phyloP scores from a whole-genome alignment of 2,329 filamentous ascomycete genomes.

The Verticillium isaacii region DNA sequence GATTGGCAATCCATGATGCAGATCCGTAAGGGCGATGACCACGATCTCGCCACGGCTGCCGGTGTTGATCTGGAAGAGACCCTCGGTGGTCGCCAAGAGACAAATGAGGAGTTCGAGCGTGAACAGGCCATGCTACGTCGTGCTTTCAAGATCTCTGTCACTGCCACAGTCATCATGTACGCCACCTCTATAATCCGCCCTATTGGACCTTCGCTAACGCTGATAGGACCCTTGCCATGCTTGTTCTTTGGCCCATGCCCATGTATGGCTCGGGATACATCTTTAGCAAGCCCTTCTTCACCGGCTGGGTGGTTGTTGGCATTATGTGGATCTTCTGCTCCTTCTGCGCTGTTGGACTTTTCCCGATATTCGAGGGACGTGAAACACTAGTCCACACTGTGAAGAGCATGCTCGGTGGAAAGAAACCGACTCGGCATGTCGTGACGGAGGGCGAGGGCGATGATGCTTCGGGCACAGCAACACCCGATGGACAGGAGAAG shows the following conservation, averaged over 20 bases:
- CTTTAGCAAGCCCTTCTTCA: slow-evolving; percentile 78
- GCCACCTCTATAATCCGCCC: too few species aligned
- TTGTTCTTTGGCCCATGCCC: slow-evolving; percentile 88
- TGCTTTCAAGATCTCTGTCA: slow-evolving; percentile 44
- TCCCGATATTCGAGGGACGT: slow-evolving; percentile 72
- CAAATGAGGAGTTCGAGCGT: not conserved
- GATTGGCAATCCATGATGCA: slow-evolving; percentile 80
- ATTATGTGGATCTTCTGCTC: slow-evolving; percentile 79
- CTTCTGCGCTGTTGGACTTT: slow-evolving; percentile 69
- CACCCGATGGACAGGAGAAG: slow-evolving; percentile 3
- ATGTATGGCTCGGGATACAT: slow-evolving; percentile 82
- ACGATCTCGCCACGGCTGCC: slow-evolving; percentile 60
- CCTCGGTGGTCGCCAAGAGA: slow-evolving; percentile 29
- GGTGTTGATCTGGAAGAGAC: slow-evolving; percentile 47
- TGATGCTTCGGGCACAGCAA: slow-evolving; percentile 3
- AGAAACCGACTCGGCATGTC: slow-evolving; percentile 16
- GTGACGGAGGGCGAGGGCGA: slow-evolving; percentile 11
- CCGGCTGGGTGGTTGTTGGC: slow-evolving; percentile 71
- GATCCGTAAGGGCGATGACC: slow-evolving; percentile 76
- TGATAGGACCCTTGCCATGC: slow-evolving; percentile 55
- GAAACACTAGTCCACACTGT: slow-evolving; percentile 40
- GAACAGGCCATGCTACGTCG: slow-evolving; percentile 46
- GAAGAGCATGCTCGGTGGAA: slow-evolving; percentile 51
- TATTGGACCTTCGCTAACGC: not conserved
- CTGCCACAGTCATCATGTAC: slow-evolving; percentile 48